Evolutionary conservation across 1,284 basidiomycete species (phyloP), one percentile per base, ranked within the genome.

Genomic region (Heterobasidion irregulare): DNA sequence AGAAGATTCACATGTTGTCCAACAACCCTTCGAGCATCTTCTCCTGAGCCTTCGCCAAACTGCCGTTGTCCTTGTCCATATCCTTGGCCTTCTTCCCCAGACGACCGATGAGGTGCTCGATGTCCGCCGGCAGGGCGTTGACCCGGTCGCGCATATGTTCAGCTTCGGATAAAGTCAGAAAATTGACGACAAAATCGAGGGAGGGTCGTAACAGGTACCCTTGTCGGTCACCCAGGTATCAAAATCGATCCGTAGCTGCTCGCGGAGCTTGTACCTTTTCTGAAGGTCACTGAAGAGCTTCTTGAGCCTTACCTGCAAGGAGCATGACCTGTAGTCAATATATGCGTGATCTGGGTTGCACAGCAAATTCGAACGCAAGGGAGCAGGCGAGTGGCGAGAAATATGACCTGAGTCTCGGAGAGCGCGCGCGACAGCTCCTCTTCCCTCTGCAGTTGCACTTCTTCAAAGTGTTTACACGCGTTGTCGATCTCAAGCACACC

Each of bases 81-180:
- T 57, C 56, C 38, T 53, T 54, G 6, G 35, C 53, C 46, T 56
- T 57, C 50, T 45, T 55, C 26, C 57, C 54, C 5, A 60, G 50
- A 32, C 36, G 50, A 8, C 45, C 18, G 18, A 55, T 43, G 32
- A 60, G 56, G 8, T 47, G 38, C 16, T 60, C 54, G 33, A 56
- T 32, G 9, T 60, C 58, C 4, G 34, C 53, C n/a, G 59, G 58
- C 3, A 57, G 19, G n/a, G 33, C 32, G 44, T 53, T 54, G 47
- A 54, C 43, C 3, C 57, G 54, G 13, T 54, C 53, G 34, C 58
- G 58, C 56, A 60, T 60, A 12, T 41, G 47, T 5, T 60, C 55
- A 7, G 58, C 59, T 60, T 45, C 7, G 2, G 16, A 44, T 12
- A 12, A 16, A 34, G 7, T 18, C 32, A 33, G 32, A 7, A 12